phyloP scores from a whole-genome alignment of 1,284 basidiomycete genomes.

The Phlebopus sp. region DNA sequence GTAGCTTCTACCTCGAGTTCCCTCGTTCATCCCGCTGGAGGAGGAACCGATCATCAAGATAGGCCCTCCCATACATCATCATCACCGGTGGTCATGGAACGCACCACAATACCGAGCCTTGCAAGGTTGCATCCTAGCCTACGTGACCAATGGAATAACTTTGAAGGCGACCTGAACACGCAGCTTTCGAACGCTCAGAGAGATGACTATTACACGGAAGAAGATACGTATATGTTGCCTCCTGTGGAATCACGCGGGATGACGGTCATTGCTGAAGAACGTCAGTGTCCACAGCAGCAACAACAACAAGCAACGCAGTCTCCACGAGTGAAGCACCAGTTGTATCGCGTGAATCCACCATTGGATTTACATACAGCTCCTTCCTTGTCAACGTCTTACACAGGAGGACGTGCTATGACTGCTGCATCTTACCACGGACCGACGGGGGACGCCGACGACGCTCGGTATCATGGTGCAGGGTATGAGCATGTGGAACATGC shows the following conservation, averaged over 20 bases:
- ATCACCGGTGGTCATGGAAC: background rate
- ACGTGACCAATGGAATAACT: conserved; percentile 54
- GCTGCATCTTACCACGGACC: conserved; percentile 5
- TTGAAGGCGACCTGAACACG: conserved; percentile 54
- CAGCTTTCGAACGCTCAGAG: conserved; percentile 48
- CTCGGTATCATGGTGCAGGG: conserved; percentile 5
- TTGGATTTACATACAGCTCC: conserved; percentile 10
- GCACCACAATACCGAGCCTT: conserved; percentile 29
- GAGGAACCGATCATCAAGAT: background rate
- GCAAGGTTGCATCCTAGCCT: conserved; percentile 57
- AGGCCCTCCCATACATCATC: background rate
- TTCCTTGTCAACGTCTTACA: background rate
- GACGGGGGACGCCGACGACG: background rate
- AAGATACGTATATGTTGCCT: conserved; percentile 34
- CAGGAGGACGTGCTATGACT: background rate
- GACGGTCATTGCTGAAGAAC: background rate
- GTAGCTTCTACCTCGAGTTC: conserved; percentile 17
- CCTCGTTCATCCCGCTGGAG: background rate
- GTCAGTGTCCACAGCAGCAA: background rate
- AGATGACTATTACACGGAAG: conserved; percentile 36
- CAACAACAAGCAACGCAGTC: background rate
- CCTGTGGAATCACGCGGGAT: conserved; percentile 7
- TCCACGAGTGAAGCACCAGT: conserved; percentile 7
- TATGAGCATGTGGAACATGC: background rate
- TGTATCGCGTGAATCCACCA: conserved; percentile 18